phyloP scores from a whole-genome alignment of 2,329 filamentous ascomycete species.

The Talaromyces sp. region DNA sequence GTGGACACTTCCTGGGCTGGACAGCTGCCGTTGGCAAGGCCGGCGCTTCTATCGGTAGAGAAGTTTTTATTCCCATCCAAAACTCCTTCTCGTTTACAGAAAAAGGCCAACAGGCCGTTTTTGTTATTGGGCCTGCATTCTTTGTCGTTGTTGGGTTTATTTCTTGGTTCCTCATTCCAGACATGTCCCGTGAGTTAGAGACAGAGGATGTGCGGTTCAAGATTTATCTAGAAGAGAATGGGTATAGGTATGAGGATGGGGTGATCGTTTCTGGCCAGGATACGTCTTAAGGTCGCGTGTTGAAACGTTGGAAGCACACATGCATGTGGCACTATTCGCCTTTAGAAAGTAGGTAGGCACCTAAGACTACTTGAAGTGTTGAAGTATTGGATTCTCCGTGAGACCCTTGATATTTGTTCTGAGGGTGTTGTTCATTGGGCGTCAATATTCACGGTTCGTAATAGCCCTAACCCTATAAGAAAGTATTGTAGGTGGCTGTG shows the following conservation, averaged over 20 bases:
- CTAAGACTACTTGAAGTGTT: background rate
- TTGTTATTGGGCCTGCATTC: conserved; percentile 54
- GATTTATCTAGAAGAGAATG: conserved; percentile 45
- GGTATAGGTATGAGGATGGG: conserved; percentile 31
- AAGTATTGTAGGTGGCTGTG: background rate
- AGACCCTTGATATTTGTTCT: background rate
- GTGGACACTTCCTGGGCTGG: conserved; percentile 52
- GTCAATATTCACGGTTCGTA: background rate
- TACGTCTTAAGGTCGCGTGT: background rate
- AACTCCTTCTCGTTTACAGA: conserved; percentile 41
- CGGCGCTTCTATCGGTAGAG: conserved; percentile 52
- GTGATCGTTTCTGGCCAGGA: background rate
- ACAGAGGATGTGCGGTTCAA: conserved; percentile 49
- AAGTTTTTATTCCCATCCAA: conserved; percentile 53
- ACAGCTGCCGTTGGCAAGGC: conserved; percentile 52
- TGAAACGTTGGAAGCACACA: background rate
- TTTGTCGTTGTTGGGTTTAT: conserved; percentile 48
- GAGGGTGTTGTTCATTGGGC: background rate
- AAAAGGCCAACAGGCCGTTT: conserved; percentile 51
- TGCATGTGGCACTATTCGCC: background rate
- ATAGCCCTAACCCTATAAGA: background rate
- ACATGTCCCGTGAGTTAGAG: conserved; percentile 43
- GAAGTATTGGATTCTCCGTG: background rate
- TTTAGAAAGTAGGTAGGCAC: background rate
- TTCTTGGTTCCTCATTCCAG: conserved; percentile 49